These are phyloP conservation scores for Citrus australasica DNA, from an alignment of 345 rosid genomes.

Conservation along the genomic window DNA sequence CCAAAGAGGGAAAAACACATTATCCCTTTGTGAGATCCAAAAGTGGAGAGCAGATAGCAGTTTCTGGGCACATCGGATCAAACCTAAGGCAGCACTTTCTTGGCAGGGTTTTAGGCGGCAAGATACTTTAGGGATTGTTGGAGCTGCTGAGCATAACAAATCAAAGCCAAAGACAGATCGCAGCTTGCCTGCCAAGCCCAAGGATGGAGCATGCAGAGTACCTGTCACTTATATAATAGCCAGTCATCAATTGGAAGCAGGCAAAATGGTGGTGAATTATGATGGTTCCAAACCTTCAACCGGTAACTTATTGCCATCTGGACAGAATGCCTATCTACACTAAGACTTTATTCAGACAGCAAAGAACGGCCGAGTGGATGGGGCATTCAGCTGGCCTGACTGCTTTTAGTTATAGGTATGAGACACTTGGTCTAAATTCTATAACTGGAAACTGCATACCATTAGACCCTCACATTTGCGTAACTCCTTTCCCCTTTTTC, in stretches of 20 bases:
- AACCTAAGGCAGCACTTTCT: slow-evolving; percentile 13
- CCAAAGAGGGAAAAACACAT: background rate
- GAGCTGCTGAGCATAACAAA: slow-evolving; percentile 10
- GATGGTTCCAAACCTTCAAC: slow-evolving; percentile 2
- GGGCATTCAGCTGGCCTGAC: background rate
- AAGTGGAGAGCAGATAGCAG: background rate
- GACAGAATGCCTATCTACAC: background rate
- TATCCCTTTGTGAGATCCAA: background rate
- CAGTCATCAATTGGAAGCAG: slow-evolving; percentile 6
- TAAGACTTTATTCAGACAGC: background rate
- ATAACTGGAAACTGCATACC: background rate
- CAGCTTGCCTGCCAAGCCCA: background rate
- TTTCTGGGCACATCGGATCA: slow-evolving; percentile 10
- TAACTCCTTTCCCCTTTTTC: background rate
- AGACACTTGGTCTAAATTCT: background rate
- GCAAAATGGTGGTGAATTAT: slow-evolving; percentile 4
- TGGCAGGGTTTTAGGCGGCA: slow-evolving; percentile 17
- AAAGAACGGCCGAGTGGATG: background rate
- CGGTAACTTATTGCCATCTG: background rate
- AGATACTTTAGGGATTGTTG: slow-evolving; percentile 16
- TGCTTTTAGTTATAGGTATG: background rate
- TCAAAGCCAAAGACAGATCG: slow-evolving; percentile 7
- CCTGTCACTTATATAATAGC: background rate
- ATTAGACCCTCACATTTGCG: too few relatives aligned
- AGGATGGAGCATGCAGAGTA: background rate